Conservation (phyloP, 441 rosid genomes). For the Corymbia calophylla region DNA sequence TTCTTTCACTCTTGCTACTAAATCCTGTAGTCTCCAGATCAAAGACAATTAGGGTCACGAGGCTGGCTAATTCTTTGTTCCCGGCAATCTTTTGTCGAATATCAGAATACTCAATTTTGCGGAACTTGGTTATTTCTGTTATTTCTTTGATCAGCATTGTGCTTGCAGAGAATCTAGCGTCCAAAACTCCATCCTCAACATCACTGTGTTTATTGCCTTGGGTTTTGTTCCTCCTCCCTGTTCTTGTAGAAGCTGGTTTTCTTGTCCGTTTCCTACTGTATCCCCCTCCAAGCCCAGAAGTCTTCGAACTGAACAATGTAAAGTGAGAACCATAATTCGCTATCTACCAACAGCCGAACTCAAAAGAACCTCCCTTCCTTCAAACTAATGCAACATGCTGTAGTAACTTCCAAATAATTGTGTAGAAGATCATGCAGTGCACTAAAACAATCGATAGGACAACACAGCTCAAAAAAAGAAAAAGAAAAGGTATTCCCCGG, state of each 20-base stretch:
- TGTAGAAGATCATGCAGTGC: not conserved
- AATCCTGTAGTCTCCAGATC: conserved; percentile 87
- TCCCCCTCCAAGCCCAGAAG: conserved; percentile 42
- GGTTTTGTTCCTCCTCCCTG: not conserved
- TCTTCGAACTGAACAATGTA: conserved; percentile 30
- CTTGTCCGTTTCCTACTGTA: conserved; percentile 49
- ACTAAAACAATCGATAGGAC: not conserved
- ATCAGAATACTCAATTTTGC: conserved; percentile 26
- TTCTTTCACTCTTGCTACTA: conserved; percentile 36
- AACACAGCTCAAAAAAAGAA: not conserved
- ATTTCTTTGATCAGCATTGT: conserved; percentile 23
- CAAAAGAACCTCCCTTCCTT: not conserved
- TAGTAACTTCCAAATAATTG: not conserved
- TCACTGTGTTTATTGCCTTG: conserved; percentile 21
- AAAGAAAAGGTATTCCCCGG: not conserved
- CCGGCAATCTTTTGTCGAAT: conserved; percentile 43
- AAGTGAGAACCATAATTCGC: conserved; percentile 11
- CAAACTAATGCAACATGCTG: not conserved
- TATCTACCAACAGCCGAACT: not conserved
- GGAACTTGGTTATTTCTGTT: conserved; percentile 20
- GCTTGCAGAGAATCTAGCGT: conserved; percentile 33
- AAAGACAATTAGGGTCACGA: conserved; percentile 47
- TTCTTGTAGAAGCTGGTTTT: conserved; percentile 11
- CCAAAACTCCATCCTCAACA: conserved; percentile 30
- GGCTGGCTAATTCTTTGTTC: conserved; percentile 40